A percentile compares a stretch with the other conserved stretches of the same genome.
Conservation (phyloP, 345 rosid species). For the Syzygium jambos region DNA sequence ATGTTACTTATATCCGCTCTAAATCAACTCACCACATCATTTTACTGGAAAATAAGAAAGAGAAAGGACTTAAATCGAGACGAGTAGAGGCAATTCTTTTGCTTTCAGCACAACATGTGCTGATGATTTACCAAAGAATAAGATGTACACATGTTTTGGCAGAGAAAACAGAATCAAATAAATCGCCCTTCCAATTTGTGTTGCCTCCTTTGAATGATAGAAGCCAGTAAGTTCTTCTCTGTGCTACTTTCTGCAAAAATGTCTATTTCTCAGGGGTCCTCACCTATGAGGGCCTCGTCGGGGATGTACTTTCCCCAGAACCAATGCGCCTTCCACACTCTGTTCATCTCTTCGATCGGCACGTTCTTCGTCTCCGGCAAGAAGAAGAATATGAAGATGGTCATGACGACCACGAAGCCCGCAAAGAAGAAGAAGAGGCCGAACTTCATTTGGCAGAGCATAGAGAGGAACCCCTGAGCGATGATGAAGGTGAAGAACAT, state of each 20-base stretch:
- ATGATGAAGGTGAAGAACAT: conserved; percentile 48
- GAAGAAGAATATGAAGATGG: conserved; percentile 24
- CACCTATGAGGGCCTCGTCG: conserved; percentile 4
- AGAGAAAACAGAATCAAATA: neutral
- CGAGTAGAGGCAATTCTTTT: neutral
- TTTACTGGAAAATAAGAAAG: neutral
- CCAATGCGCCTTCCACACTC: conserved; percentile 43
- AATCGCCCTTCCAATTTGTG: neutral
- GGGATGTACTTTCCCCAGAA: conserved; percentile 38
- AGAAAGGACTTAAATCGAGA: neutral
- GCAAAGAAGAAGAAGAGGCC: conserved; percentile 52
- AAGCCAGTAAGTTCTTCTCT: neutral
- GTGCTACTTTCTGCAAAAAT: neutral
- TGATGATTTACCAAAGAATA: neutral
- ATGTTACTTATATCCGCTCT: neutral
- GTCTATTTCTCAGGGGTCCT: neutral
- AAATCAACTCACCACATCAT: too few relatives aligned
- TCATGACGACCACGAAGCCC: conserved; percentile 25
- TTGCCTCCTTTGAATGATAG: neutral
- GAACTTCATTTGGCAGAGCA: conserved; percentile 48
- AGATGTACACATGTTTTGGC: neutral
- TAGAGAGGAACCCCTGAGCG: conserved; percentile 38
- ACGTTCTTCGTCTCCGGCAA: conserved; percentile 41
- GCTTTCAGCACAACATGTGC: neutral
- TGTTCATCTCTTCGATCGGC: conserved; percentile 41